These are phyloP conservation scores for Parafenestella ontariensis DNA, from an alignment of 2,329 filamentous ascomycete species.

Conservation along the genomic window DNA sequence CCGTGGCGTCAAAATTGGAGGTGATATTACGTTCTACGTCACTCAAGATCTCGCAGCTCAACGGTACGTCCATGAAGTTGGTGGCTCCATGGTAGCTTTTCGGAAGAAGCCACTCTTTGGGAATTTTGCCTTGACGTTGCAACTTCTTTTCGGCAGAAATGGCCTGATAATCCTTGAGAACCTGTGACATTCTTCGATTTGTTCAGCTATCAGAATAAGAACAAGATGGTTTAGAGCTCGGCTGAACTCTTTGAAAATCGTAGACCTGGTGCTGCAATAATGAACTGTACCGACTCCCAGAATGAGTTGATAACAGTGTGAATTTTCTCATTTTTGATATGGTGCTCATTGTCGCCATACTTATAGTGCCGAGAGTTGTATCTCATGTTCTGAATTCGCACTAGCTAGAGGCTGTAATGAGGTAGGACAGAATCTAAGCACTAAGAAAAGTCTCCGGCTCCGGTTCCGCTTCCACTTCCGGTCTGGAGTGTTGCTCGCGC, in stretches of 20 bases:
- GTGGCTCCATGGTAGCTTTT: conserved; percentile 9
- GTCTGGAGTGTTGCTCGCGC: neutral
- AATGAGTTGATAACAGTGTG: neutral
- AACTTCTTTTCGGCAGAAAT: neutral
- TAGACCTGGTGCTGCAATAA: too few species aligned
- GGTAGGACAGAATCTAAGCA: neutral
- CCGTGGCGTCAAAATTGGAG: conserved; percentile 39
- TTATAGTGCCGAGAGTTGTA: neutral
- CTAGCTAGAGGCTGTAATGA: neutral
- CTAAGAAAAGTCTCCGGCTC: neutral
- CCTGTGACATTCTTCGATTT: neutral
- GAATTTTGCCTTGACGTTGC: conserved; percentile 33
- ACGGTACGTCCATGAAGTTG: conserved; percentile 54
- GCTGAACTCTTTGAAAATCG: too few species aligned
- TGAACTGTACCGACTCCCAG: too few species aligned
- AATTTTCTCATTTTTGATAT: neutral
- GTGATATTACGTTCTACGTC: conserved; percentile 57
- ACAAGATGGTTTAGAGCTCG: too few species aligned
- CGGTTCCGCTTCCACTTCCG: neutral
- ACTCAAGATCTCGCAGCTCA: conserved; percentile 63
- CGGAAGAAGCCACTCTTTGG: conserved; percentile 50
- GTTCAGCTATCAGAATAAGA: too few species aligned
- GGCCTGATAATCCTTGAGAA: neutral
- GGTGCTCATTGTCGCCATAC: neutral
- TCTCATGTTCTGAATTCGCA: neutral